Evolutionary conservation across 1,284 basidiomycete species (phyloP), one percentile per base, ranked within the genome.

Genomic region (Somion occarium): DNA sequence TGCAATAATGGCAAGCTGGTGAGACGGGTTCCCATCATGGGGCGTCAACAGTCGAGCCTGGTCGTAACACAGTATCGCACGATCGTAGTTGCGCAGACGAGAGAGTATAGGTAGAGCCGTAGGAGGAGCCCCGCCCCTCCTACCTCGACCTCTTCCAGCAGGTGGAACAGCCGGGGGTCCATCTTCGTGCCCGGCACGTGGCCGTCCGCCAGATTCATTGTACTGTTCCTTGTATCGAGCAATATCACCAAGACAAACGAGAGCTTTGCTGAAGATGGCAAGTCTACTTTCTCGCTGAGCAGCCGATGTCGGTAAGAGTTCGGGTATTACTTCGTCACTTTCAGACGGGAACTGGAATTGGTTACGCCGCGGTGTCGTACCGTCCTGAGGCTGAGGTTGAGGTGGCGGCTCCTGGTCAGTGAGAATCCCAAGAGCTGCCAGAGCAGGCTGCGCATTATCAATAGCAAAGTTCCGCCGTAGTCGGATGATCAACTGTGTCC

Each of bases 201-300:
- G 77, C 48, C 83, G 73, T 11, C 84, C 82, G 24, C 80, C 79
- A 39, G 75, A 69, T 56, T 91, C 89, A 60, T 84, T 87, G 62
- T 95, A 95, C 54, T 91, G 83, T 64, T 98, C 95, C 53, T 89
- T 80, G 69, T 99, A 99, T 27, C 96, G 79, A 56, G 92, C 91
- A 43, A 99, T 83, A 65, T 99, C 96, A 15, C 96, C 96, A 19
- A 97, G 79, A 67, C 88, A 98, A 25, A 98, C 87, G 46, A 98
- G 74, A 2, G 88, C 85, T 69, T 95, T 97, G 72, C 88, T 89
- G 39, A 96, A 73, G 41, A 91, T 85, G 13, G 81, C 78, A 22
- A 91, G 69, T 55, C 82, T 79, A 52, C 76, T 76, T 51, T 80
- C 78, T 46, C 76, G 78, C 62, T 88, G 80, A 20, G 76, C 76